Evolutionary conservation across 2,329 filamentous ascomycete species (phyloP).

Genomic region (Salinomyces thailandicus): DNA sequence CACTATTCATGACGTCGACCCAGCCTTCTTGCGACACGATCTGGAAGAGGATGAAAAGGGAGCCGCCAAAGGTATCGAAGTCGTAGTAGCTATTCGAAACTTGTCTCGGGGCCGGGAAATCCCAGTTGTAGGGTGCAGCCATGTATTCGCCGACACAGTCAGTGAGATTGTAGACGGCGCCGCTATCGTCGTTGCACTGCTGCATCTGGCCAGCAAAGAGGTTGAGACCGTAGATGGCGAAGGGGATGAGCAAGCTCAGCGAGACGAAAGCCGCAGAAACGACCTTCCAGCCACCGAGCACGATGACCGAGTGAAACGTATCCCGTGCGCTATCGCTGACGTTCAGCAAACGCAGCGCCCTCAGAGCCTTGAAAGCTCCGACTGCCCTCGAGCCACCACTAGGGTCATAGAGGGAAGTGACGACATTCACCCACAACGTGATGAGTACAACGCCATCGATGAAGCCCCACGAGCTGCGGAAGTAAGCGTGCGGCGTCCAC

Average conservation of each 20-base stretch:
- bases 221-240: slow-evolving; percentile 91
- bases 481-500: slow-evolving; percentile 95
- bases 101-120: slow-evolving; percentile 70
- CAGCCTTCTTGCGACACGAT: slow-evolving; percentile 98
- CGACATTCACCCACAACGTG: slow-evolving; percentile 91
- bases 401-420: slow-evolving; percentile 69
- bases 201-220: slow-evolving; percentile 78
- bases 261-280: slow-evolving; percentile 88
- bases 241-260: slow-evolving; percentile 84
- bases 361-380: slow-evolving; percentile 91
- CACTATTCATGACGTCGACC: slow-evolving; percentile 82
- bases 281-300: slow-evolving; percentile 90
- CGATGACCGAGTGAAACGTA: slow-evolving; percentile 93
- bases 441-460: slow-evolving; percentile 87
- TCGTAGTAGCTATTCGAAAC: slow-evolving; percentile 73
- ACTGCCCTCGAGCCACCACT: slow-evolving; percentile 80
- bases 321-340: slow-evolving; percentile 92
- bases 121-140: slow-evolving; percentile 71
- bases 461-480: slow-evolving; percentile 91
- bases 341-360: slow-evolving; percentile 83
- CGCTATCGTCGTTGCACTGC: slow-evolving; percentile 60
- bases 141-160: slow-evolving; percentile 80
- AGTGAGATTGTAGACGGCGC: slow-evolving; percentile 47
- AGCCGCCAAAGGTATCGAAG: slow-evolving; percentile 90
- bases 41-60: slow-evolving; percentile 93